These are phyloP conservation scores for Beauveria australis DNA, from an alignment of 2,329 filamentous ascomycete species.

Conservation along the genomic window DNA sequence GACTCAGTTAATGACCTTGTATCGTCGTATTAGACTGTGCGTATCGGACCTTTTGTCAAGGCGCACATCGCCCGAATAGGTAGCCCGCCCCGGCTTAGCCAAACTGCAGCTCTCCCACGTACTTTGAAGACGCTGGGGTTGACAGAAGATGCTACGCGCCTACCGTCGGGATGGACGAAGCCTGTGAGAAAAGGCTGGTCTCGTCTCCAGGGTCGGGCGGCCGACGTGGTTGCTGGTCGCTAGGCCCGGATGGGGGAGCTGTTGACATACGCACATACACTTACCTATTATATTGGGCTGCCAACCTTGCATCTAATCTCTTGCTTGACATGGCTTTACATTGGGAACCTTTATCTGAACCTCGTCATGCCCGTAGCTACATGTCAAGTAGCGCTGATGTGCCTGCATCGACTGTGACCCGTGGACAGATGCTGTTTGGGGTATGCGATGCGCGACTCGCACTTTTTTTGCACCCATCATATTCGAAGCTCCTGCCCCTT, in stretches of 20 bases:
- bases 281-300: neutral
- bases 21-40: too few species aligned
- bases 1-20: too few species aligned
- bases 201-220: neutral
- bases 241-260: too few species aligned
- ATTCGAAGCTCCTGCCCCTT: neutral
- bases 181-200: neutral
- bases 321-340: too few species aligned
- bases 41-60: too few species aligned
- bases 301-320: too few species aligned
- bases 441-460: neutral
- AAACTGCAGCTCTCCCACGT: neutral
- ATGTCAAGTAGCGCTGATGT: neutral
- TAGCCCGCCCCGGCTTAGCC: neutral
- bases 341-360: accelerated
- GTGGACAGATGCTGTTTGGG: neutral
- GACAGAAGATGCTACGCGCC: neutral
- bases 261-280: neutral
- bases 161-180: neutral
- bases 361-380: neutral
- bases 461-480: neutral
- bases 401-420: neutral
- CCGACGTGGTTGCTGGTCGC: neutral
- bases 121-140: neutral
- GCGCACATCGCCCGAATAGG: neutral